Evolutionary conservation across 2,329 filamentous ascomycete genomes (phyloP).

Genomic region (Pseudogymnoascus destructans): DNA sequence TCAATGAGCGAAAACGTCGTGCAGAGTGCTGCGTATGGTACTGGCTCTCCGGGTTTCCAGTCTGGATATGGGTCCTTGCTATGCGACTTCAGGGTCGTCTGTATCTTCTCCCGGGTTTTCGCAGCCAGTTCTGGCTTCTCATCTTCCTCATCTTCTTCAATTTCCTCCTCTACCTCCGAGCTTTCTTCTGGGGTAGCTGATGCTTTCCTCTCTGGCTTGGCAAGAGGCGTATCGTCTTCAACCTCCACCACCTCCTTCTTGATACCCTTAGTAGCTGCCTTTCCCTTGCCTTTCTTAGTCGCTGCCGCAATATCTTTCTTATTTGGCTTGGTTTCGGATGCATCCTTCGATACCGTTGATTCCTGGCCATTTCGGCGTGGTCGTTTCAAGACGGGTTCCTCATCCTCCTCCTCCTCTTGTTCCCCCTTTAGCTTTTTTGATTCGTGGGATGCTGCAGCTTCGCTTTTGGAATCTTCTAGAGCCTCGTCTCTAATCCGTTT

Average conservation of each 20-base stretch:
- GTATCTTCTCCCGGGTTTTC: constrained; percentile 69
- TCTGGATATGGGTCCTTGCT: constrained; percentile 81
- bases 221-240: constrained; percentile 8
- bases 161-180: constrained; percentile 37
- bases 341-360: constrained; percentile 24
- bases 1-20: constrained; percentile 91
- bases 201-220: constrained; percentile 35
- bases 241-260: constrained; percentile 12
- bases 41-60: constrained; percentile 78
- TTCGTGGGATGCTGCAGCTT: constrained; percentile 21
- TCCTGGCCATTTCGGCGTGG: constrained; percentile 28
- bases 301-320: constrained; percentile 29
- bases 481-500: constrained; percentile 17
- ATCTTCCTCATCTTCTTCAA: constrained; percentile 42
- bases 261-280: constrained; percentile 5
- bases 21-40: constrained; percentile 89
- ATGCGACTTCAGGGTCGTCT: constrained; percentile 56
- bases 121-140: constrained; percentile 58
- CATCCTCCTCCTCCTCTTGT: constrained; percentile 36
- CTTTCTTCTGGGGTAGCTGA: constrained; percentile 30
- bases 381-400: constrained; percentile 48
- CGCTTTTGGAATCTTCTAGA: constrained; percentile 18
- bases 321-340: constrained; percentile 19
- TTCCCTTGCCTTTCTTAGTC: constrained; percentile 10
- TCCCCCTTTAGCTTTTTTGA: constrained; percentile 25